Evolutionary conservation across 2,329 filamentous ascomycete species (phyloP).

Genomic region (Alternaria brassicicola): DNA sequence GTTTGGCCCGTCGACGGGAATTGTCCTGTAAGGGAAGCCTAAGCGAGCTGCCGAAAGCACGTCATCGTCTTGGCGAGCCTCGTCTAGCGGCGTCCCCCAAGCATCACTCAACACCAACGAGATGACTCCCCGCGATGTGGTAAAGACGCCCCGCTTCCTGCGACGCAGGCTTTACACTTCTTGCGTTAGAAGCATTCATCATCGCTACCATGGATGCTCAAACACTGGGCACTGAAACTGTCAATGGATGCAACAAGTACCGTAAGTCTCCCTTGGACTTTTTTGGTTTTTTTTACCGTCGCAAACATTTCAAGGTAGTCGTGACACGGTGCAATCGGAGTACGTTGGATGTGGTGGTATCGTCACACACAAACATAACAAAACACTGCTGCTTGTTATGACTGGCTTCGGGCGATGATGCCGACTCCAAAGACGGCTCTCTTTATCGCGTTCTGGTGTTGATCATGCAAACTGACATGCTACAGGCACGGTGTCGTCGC

Average conservation of each 20-base stretch:
- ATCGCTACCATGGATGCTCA: slow-evolving; percentile 25
- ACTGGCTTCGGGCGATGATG: neutral
- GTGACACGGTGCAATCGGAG: neutral
- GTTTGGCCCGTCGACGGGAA: neutral
- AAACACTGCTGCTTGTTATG: neutral
- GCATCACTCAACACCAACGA: slow-evolving; percentile 25
- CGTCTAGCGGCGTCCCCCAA: slow-evolving; percentile 32
- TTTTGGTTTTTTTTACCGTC: slow-evolving; percentile 7
- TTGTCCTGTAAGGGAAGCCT: neutral
- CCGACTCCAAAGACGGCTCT: neutral
- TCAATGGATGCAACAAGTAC: slow-evolving; percentile 31
- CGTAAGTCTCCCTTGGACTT: slow-evolving; percentile 12
- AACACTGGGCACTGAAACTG: slow-evolving; percentile 8
- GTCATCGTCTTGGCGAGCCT: slow-evolving; percentile 35
- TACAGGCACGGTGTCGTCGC: slow-evolving; percentile 54
- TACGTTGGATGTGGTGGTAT: neutral
- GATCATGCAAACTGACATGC: slow-evolving; percentile 23
- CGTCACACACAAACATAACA: neutral
- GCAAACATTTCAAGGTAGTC: slow-evolving; percentile 1
- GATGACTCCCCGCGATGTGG: slow-evolving; percentile 38
- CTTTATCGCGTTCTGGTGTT: neutral
- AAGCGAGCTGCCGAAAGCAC: slow-evolving; percentile 25
- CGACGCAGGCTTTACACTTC: slow-evolving; percentile 17
- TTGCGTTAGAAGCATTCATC: slow-evolving; percentile 12
- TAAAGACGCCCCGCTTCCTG: slow-evolving; percentile 16